Percentiles rank a stretch among this genome's conserved stretches.
Evolutionary conservation across 306 rosid genomes (phyloP).

Genomic region (Ceratonia siliqua): DNA sequence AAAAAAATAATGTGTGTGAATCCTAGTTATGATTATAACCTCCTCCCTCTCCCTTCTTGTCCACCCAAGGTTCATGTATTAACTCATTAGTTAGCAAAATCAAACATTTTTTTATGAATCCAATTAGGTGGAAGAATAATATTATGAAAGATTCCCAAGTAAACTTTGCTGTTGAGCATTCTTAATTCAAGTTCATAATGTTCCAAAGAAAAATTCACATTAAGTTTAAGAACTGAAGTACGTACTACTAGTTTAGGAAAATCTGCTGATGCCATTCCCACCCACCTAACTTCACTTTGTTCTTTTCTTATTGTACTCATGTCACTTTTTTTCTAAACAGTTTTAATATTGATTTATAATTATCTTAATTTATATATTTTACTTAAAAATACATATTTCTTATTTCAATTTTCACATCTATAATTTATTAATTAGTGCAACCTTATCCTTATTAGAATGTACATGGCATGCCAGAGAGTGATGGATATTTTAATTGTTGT

Average conservation of each 20-base stretch:
- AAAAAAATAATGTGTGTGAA: too few relatives aligned
- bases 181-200: neutral
- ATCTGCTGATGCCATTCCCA: neutral
- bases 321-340: too few relatives aligned
- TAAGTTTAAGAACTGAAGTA: too few relatives aligned
- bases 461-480: neutral
- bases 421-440: neutral
- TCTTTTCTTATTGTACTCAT: too few relatives aligned
- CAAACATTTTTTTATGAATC: neutral
- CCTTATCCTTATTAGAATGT: neutral
- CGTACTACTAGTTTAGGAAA: neutral
- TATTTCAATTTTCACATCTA: neutral
- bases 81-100: neutral
- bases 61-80: neutral
- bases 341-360: too few relatives aligned
- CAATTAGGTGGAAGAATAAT: constrained; percentile 1
- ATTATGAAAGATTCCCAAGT: neutral
- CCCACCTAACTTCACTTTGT: neutral
- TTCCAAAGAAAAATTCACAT: too few relatives aligned
- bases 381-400: too few relatives aligned
- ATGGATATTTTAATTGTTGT: too few relatives aligned
- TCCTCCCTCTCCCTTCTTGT: neutral
- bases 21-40: neutral
- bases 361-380: too few relatives aligned
- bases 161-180: neutral